Evolutionary conservation across 2,329 filamentous ascomycete species (phyloP).

Genomic region (Colletotrichum viniferum): DNA sequence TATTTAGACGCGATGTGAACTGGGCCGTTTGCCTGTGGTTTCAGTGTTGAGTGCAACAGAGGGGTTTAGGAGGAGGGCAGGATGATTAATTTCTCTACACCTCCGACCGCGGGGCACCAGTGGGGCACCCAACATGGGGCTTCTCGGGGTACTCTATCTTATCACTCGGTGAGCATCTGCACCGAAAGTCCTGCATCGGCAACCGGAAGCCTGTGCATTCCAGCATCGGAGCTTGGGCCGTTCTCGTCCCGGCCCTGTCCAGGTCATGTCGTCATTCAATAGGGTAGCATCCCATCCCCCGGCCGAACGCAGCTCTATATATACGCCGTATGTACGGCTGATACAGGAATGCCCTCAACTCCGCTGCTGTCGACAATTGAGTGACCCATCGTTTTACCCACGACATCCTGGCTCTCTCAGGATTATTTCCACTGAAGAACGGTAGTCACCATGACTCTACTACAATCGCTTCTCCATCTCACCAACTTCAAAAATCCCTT

Average conservation of each 20-base stretch:
- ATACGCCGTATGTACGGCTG: neutral
- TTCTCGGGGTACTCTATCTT: neutral
- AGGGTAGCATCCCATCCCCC: neutral
- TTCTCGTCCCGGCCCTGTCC: neutral
- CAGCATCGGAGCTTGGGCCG: neutral
- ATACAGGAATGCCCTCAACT: neutral
- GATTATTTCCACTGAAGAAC: neutral
- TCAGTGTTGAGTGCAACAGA: neutral
- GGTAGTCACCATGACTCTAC: constrained; percentile 32
- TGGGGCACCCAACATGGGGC: neutral
- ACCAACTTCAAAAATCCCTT: constrained; percentile 68
- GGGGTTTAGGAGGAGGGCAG: neutral
- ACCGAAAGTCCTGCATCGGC: neutral
- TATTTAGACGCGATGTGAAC: neutral
- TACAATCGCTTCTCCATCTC: constrained; percentile 55
- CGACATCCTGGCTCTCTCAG: neutral
- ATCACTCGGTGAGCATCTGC: neutral
- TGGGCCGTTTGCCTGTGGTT: neutral
- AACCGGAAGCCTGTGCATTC: neutral
- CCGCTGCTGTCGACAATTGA: neutral
- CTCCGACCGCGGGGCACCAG: constrained; percentile 15
- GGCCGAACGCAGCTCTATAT: neutral
- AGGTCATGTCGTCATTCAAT: constrained; percentile 17
- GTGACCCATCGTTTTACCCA: neutral
- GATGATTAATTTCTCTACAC: neutral